Evolutionary conservation across 176 grass and related monocot genomes (phyloP).

Genomic region (Pharus latifolius): DNA sequence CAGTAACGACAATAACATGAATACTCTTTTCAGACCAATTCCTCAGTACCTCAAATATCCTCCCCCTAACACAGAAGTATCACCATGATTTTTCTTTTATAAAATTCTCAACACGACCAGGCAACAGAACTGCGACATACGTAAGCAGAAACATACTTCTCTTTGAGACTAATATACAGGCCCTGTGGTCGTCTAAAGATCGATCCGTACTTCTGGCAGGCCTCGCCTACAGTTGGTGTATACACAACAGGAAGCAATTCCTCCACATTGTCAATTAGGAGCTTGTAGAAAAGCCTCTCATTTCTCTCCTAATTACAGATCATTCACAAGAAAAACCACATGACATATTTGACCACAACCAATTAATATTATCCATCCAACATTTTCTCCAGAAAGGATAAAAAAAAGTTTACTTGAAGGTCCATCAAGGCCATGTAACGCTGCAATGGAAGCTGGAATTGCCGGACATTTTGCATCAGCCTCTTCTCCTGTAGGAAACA

Average conservation of each 20-base stretch:
- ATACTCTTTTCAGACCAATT: constrained; percentile 95
- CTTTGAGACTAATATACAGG: constrained; percentile 76
- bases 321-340: not conserved
- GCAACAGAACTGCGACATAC: not conserved
- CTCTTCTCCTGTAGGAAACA: constrained; percentile 60
- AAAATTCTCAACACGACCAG: not conserved
- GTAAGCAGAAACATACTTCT: constrained; percentile 40
- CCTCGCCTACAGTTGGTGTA: constrained; percentile 95
- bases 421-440: constrained; percentile 80
- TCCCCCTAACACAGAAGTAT: constrained; percentile 37
- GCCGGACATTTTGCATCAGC: constrained; percentile 70
- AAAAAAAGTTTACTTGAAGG: constrained; percentile 38
- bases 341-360: not conserved
- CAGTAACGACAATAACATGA: constrained; percentile 88
- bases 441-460: constrained; percentile 60
- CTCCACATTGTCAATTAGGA: constrained; percentile 80
- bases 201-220: constrained; percentile 87
- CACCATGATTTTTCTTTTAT: not conserved
- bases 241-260: constrained; percentile 89
- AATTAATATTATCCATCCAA: not conserved
- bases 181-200: constrained; percentile 74
- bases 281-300: constrained; percentile 84
- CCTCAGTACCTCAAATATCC: constrained; percentile 66
- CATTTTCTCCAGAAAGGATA: not conserved
- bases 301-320: constrained; percentile 60